Conservation (phyloP, 2,329 filamentous ascomycete species). For the Claviceps humidiphila region DNA sequence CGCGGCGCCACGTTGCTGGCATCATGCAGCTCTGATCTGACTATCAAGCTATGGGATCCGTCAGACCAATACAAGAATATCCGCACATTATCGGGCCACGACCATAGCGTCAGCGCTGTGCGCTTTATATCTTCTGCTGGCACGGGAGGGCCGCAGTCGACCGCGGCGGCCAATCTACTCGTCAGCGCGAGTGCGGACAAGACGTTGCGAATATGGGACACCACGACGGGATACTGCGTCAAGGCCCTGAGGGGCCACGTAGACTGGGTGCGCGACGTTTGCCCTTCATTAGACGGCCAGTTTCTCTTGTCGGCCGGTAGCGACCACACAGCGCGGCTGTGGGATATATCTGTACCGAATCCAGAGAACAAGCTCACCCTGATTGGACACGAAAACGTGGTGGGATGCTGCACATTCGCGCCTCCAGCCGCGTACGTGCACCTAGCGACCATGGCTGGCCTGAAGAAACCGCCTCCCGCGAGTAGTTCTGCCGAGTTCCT, state of each 20-base stretch:
- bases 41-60: slow-evolving; percentile 92
- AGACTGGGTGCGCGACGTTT: slow-evolving; percentile 79
- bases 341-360: slow-evolving; percentile 56
- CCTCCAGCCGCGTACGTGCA: slow-evolving; percentile 67
- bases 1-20: slow-evolving; percentile 53
- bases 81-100: slow-evolving; percentile 77
- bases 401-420: slow-evolving; percentile 79
- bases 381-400: slow-evolving; percentile 70
- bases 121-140: slow-evolving; percentile 69
- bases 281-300: slow-evolving; percentile 68
- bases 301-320: slow-evolving; percentile 71
- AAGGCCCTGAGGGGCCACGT: slow-evolving; percentile 72
- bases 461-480: slow-evolving; percentile 67
- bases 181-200: slow-evolving; percentile 77
- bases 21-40: slow-evolving; percentile 66
- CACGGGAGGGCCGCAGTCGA: slow-evolving; percentile 62
- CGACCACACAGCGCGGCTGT: slow-evolving; percentile 68
- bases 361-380: slow-evolving; percentile 65
- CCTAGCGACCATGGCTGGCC: slow-evolving; percentile 61
- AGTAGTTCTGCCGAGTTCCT: slow-evolving; percentile 74
- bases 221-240: slow-evolving; percentile 79
- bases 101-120: slow-evolving; percentile 78
- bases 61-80: slow-evolving; percentile 88
- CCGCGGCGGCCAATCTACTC: slow-evolving; percentile 61
- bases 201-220: slow-evolving; percentile 78